Evolutionary conservation across 1,139 yeast genomes (phyloP), one percentile per base, ranked within the genome.

Genomic region (Protomyces gravidus): DNA sequence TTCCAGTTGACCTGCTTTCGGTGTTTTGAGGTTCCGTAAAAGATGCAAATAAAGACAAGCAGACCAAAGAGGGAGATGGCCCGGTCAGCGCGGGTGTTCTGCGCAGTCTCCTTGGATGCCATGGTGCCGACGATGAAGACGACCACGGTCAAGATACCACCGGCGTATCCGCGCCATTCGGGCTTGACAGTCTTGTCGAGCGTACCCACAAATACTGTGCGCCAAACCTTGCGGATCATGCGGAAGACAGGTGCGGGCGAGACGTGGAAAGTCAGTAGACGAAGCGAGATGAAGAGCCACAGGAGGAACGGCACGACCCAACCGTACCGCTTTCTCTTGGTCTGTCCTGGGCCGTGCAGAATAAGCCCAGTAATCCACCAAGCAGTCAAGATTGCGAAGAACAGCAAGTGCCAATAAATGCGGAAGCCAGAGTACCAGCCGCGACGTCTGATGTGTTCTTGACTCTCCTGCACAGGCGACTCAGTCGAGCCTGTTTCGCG

Each of bases 261-360:
- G 55, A 77, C 72, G 70, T 81, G 79, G 73, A 80, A 79, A 13
- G 85, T 77, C 64, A 82, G 76, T 62, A 82, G 71, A 50, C 86
- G 75, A 19, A 78, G 74, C 80, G 80, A 79, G 51, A 81, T 71
- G 72, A 76, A 73, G 42, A 79, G 74, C 80, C 82, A 82, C 50
- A 82, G 67, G 40, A 81, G 69, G 4, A 86, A 82, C 33, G 86
- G 87, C 67, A 83, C 81, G 67, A 83, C 77, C 86, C 87, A 83
- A 65, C 77, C 68, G 66, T 71, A 80, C 56, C 78, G 80, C 65
- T 76, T 75, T 3, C 76, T 69, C 68, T 82, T 49, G 25, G 50
- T 40, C 47, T 53, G 58, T 13, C 33, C 39, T 13, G 59, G 59
- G 21, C 49, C 32, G 19, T 55, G 59, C n/a, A 55, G 86, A 61